Percentiles rank a stretch among this genome's conserved stretches.
These are phyloP conservation scores for Dioscorea dumetorum DNA, from an alignment of 106 monocot genomes.

Conservation along the genomic window DNA sequence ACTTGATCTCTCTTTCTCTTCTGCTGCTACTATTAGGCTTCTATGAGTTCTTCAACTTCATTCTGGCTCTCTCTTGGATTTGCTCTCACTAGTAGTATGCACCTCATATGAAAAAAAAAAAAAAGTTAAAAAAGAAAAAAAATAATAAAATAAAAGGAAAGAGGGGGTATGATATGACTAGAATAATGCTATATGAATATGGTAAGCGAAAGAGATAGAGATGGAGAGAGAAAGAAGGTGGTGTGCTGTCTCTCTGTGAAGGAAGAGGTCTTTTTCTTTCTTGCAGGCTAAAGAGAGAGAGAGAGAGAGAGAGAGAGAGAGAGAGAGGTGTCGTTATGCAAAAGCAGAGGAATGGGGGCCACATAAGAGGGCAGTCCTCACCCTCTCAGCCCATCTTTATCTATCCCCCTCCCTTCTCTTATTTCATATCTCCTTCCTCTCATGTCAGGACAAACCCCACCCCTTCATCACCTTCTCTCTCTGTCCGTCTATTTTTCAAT, in stretches of 20 bases:
- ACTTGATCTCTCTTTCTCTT: too few species aligned
- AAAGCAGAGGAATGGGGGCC: background rate
- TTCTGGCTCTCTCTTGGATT: background rate
- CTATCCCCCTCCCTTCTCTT: too few species aligned
- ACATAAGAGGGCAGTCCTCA: slow-evolving; percentile 7
- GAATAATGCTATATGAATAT: background rate
- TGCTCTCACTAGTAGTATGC: background rate
- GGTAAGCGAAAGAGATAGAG: background rate
- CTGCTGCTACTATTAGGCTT: too few species aligned
- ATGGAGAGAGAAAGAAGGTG: background rate
- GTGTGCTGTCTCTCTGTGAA: background rate
- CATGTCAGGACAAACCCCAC: too few species aligned
- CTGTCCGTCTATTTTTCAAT: too few species aligned
- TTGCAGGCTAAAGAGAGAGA: too few species aligned
- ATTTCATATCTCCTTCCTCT: too few species aligned
- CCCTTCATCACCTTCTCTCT: too few species aligned
- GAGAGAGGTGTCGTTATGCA: slow-evolving; percentile 12
- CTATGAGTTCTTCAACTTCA: too few species aligned
- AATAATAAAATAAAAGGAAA: too few species aligned
- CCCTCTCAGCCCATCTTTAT: background rate
- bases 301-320: slow-evolving; percentile 3
- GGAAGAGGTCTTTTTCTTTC: background rate
- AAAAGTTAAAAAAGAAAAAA: too few species aligned
- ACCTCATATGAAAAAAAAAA: background rate
- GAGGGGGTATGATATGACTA: too few species aligned